Percentiles rank a stretch among this genome's conserved stretches.
Conservation (phyloP, 1,284 basidiomycete genomes). For the Sanghuangporus sanghuang region DNA sequence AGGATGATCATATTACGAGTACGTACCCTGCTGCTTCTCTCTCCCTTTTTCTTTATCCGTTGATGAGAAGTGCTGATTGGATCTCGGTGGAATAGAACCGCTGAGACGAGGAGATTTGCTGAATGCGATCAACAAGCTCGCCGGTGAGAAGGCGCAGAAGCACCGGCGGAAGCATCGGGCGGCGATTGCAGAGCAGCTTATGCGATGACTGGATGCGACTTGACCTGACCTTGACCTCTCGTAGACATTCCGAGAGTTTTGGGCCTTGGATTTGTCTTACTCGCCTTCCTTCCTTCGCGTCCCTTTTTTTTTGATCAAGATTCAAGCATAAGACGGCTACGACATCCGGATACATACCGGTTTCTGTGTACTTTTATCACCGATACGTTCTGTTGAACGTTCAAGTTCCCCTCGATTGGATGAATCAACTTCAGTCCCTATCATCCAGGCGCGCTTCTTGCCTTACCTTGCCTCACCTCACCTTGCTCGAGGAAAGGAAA, state of each 20-base stretch:
- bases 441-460: background rate
- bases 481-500: background rate
- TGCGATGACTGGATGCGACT: background rate
- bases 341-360: too few relatives aligned
- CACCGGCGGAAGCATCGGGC: constrained; percentile 14
- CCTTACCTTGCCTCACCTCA: background rate
- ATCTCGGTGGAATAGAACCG: constrained; percentile 47
- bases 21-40: constrained; percentile 24
- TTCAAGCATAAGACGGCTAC: background rate
- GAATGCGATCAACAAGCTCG: constrained; percentile 74
- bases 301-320: background rate
- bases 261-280: background rate
- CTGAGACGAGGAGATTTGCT: constrained; percentile 68
- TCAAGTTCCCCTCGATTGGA: too few relatives aligned
- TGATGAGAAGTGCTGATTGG: constrained; percentile 2
- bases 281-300: background rate
- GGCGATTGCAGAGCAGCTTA: constrained; percentile 3
- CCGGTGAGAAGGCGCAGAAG: constrained; percentile 35
- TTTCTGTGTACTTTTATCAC: too few relatives aligned
- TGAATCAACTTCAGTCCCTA: too few relatives aligned
- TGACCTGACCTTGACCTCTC: too few relatives aligned
- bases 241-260: background rate
- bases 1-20: constrained; percentile 76
- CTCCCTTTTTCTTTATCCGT: background rate
- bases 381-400: too few relatives aligned